Conservation (phyloP, 345 rosid genomes). For the Gossypium herbaceum region DNA sequence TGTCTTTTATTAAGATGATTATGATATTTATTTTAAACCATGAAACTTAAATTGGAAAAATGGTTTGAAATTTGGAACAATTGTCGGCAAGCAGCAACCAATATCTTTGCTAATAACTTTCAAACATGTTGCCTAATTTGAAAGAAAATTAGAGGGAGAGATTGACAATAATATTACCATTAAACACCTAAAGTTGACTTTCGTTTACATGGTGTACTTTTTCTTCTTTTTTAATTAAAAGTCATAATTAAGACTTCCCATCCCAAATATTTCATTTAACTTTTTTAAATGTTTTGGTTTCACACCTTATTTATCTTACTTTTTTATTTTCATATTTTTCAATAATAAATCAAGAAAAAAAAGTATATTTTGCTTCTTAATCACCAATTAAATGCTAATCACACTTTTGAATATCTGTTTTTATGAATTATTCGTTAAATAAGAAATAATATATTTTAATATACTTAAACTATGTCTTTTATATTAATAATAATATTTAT, state of each 20-base stretch:
- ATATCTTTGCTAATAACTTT: neutral
- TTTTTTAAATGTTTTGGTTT: too few relatives aligned
- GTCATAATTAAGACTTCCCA: neutral
- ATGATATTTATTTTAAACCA: too few relatives aligned
- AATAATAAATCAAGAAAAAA: too few relatives aligned
- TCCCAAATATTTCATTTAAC: neutral
- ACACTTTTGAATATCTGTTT: too few relatives aligned
- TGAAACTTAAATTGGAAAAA: too few relatives aligned
- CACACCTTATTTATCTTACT: too few relatives aligned
- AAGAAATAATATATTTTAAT: too few relatives aligned
- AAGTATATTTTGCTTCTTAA: too few relatives aligned
- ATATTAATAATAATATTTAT: too few relatives aligned
- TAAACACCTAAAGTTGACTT: conserved; percentile 17
- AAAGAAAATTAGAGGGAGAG: neutral
- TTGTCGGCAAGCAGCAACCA: neutral
- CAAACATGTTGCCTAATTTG: conserved; percentile 1
- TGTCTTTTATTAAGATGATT: neutral
- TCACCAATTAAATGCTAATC: too few relatives aligned
- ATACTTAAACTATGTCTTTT: fast-evolving
- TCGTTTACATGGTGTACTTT: neutral
- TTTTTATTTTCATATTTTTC: too few relatives aligned
- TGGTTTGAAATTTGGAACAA: neutral
- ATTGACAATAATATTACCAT: neutral
- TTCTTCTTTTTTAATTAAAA: neutral
- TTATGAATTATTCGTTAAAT: too few relatives aligned